Evolutionary conservation across 108 stramenopile genomes (phyloP).

Genomic region (Stephanodiscus minutulus): DNA sequence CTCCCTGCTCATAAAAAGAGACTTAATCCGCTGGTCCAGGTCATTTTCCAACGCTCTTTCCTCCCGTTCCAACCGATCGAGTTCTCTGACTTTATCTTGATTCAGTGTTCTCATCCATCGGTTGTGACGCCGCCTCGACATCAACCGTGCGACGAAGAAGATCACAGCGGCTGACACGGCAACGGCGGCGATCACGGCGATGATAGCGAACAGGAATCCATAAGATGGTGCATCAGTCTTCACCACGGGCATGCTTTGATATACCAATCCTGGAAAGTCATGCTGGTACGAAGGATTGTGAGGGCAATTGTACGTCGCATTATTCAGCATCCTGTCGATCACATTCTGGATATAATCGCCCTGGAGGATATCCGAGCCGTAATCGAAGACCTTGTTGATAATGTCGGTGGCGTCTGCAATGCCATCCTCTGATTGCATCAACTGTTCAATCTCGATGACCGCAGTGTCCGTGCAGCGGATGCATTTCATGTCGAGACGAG

Average conservation of each 20-base stretch:
- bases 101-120: conserved; percentile 55
- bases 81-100: conserved; percentile 33
- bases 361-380: conserved; percentile 35
- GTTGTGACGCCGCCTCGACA: conserved; percentile 54
- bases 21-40: conserved; percentile 50
- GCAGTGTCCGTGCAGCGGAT: conserved; percentile 52
- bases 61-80: conserved; percentile 32
- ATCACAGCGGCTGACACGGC: conserved; percentile 32
- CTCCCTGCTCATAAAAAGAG: conserved; percentile 54
- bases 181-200: conserved; percentile 35
- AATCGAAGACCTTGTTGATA: conserved; percentile 48
- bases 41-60: conserved; percentile 35
- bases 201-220: conserved; percentile 31
- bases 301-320: conserved; percentile 59
- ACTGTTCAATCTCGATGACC: conserved; percentile 42
- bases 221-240: conserved; percentile 22
- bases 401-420: conserved; percentile 36
- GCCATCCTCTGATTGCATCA: conserved; percentile 37
- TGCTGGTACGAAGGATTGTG: conserved; percentile 49
- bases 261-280: conserved; percentile 25
- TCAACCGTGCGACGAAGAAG: conserved; percentile 22
- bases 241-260: conserved; percentile 17
- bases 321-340: conserved; percentile 56
- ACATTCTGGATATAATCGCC: conserved; percentile 55
- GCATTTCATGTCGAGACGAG: conserved; percentile 46